Percentiles rank a stretch among this genome's conserved stretches.
Conservation (phyloP, 805 yeast genomes). For the Metschnikowia colocasiae region DNA sequence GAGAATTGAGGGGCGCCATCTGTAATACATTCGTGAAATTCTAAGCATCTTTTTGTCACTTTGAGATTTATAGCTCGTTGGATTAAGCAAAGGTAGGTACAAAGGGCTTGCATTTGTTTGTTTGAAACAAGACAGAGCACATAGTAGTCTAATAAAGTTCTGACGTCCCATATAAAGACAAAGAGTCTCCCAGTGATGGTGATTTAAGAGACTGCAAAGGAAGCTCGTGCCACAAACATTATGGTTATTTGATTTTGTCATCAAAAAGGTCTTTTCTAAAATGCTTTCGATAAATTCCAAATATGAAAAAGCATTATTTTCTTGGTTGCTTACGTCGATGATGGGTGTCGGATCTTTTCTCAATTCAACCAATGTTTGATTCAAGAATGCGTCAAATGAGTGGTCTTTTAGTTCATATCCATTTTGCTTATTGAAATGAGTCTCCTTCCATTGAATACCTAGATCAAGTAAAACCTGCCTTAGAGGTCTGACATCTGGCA, state of each 20-base stretch:
- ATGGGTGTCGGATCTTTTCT: not conserved
- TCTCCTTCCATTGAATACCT: not conserved
- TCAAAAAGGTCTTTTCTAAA: not conserved
- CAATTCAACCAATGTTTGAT: not conserved
- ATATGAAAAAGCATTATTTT: not conserved
- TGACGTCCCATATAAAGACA: constrained; percentile 37
- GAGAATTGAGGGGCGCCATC: constrained; percentile 2
- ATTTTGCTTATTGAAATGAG: not conserved
- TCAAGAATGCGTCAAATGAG: not conserved
- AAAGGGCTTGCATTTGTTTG: not conserved
- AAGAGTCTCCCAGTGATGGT: constrained; percentile 42
- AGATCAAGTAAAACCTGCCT: not conserved
- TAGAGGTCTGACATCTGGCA: not conserved
- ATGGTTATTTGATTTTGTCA: not conserved
- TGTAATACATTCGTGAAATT: not conserved
- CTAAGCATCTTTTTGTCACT: not conserved
- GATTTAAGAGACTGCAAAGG: constrained; percentile 39
- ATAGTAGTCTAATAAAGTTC: constrained; percentile 36
- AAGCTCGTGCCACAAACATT: constrained; percentile 13
- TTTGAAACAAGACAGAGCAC: constrained; percentile 11
- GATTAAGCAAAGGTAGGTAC: not conserved
- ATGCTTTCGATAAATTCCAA: constrained; percentile 6
- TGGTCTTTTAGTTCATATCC: not conserved
- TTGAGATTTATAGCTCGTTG: not conserved
- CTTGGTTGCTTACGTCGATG: not conserved